phyloP scores from a whole-genome alignment of 2,329 filamentous ascomycete species.

The Chrysoporthe puriensis region DNA sequence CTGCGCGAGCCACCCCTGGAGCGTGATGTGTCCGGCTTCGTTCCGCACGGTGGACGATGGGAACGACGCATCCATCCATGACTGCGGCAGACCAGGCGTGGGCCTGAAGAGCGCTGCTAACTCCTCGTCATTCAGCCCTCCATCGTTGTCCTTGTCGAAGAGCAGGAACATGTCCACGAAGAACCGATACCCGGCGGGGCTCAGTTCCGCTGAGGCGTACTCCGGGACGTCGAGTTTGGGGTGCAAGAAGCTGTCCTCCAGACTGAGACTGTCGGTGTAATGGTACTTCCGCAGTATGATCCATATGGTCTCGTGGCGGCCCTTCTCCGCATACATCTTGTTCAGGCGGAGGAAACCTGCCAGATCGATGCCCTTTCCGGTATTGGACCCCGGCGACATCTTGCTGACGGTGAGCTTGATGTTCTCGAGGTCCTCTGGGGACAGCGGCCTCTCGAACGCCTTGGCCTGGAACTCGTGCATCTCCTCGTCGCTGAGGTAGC shows the following conservation, averaged over 20 bases:
- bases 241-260: slow-evolving; percentile 88
- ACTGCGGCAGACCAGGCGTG: slow-evolving; percentile 83
- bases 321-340: slow-evolving; percentile 96
- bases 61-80: slow-evolving; percentile 88
- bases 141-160: slow-evolving; percentile 97
- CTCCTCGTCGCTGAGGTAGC: slow-evolving; percentile 86
- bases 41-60: slow-evolving; percentile 93
- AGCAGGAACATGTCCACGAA: slow-evolving; percentile 95
- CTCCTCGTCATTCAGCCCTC: slow-evolving; percentile 85
- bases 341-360: slow-evolving; percentile 87
- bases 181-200: slow-evolving; percentile 92
- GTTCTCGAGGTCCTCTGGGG: slow-evolving; percentile 79
- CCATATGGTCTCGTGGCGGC: slow-evolving; percentile 97
- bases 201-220: slow-evolving; percentile 89
- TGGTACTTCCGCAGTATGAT: slow-evolving; percentile 93
- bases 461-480: slow-evolving; percentile 89
- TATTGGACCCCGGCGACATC: slow-evolving; percentile 63
- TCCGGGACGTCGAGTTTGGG: slow-evolving; percentile 94
- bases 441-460: slow-evolving; percentile 87
- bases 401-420: slow-evolving; percentile 88
- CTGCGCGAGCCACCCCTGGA: slow-evolving; percentile 97
- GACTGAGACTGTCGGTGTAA: slow-evolving; percentile 91
- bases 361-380: slow-evolving; percentile 75
- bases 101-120: slow-evolving; percentile 87
- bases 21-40: slow-evolving; percentile 90